Evolutionary conservation across 2,329 filamentous ascomycete species (phyloP), one percentile per base, ranked within the genome.

Genomic region (Pseudogymnoascus sp.): DNA sequence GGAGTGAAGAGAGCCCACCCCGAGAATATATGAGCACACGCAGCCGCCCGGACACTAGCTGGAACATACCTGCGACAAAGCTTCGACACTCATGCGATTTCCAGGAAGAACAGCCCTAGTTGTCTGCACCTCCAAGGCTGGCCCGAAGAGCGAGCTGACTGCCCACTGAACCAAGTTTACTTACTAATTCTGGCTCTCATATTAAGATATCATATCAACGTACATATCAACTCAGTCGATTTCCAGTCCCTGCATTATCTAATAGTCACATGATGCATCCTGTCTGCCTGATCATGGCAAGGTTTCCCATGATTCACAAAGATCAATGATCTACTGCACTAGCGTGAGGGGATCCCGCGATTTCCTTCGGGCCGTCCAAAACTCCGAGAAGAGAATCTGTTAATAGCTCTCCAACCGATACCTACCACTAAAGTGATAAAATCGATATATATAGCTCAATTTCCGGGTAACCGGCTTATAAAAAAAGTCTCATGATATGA

Each of bases 311-410:
- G 45, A 55, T 55, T 55, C 14, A n/a, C 49, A 21, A 33, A 6
- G 45, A 31, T 16, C 14, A 16, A 52, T 35, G 49, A 55, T 55
- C 49, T 52, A 10, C 41, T 26, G 49, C 43, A 8, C 11, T 55
- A 55, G 49, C 49, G 49, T 55, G 49, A 55, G 49, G n/a, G 49
- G 49, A 55, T 8, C 49, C 49, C 49, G 29, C 49, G 29, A 33
- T 19, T 6, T 4, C 49, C 31, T 33, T 55, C 49, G 49, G 29
- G 49, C 49, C 49, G 49, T n/a, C 49, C 10, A 55, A 55, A 33
- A 12, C 4, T 31, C 45, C 45, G 45, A 52, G 45, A 52, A 26
- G 45, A 26, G 26, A 52, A 49, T 5, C 39, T 10, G 19, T 31
- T 31, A 14, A 52, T 52, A 55, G 49, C 26, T 31, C 8, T 21